phyloP scores from a whole-genome alignment of 1,284 basidiomycete species.

The Mrakiaceae sp. region DNA sequence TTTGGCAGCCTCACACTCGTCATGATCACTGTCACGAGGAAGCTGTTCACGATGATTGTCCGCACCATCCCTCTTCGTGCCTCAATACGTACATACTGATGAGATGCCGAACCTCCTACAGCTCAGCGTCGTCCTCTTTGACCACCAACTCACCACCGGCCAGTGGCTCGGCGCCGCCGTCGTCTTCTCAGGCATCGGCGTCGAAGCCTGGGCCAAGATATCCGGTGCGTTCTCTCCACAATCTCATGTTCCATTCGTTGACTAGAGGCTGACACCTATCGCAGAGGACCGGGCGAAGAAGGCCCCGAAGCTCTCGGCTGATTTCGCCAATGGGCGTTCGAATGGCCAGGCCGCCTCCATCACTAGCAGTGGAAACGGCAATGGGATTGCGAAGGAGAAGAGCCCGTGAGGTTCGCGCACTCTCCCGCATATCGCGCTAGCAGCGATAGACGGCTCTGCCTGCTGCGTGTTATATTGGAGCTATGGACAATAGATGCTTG shows the following conservation, averaged over 20 bases:
- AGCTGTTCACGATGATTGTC: slow-evolving; percentile 89
- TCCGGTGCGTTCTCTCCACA: not conserved
- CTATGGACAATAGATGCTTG: too few relatives aligned
- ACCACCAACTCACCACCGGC: slow-evolving; percentile 67
- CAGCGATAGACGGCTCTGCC: too few relatives aligned
- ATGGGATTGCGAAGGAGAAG: not conserved
- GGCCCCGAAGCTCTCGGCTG: not conserved
- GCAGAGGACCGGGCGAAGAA: slow-evolving; percentile 7
- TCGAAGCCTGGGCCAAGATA: slow-evolving; percentile 43
- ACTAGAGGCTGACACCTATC: not conserved
- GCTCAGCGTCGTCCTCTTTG: slow-evolving; percentile 83
- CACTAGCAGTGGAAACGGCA: not conserved
- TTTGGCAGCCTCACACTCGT: slow-evolving; percentile 91
- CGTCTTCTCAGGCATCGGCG: slow-evolving; percentile 86
- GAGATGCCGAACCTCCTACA: not conserved
- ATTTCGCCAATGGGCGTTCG: not conserved
- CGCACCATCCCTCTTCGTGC: not conserved
- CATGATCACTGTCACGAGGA: slow-evolving; percentile 91
- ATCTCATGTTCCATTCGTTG: not conserved
- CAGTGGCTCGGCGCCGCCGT: slow-evolving; percentile 87
- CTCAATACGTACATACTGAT: too few relatives aligned
- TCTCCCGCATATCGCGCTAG: too few relatives aligned
- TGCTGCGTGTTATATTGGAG: too few relatives aligned
- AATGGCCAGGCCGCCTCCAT: not conserved
- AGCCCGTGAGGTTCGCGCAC: not conserved